Percentiles rank a stretch among this genome's conserved stretches.
These are phyloP conservation scores for Aspergillus unguis DNA, from an alignment of 2,329 filamentous ascomycete species.

Conservation along the genomic window DNA sequence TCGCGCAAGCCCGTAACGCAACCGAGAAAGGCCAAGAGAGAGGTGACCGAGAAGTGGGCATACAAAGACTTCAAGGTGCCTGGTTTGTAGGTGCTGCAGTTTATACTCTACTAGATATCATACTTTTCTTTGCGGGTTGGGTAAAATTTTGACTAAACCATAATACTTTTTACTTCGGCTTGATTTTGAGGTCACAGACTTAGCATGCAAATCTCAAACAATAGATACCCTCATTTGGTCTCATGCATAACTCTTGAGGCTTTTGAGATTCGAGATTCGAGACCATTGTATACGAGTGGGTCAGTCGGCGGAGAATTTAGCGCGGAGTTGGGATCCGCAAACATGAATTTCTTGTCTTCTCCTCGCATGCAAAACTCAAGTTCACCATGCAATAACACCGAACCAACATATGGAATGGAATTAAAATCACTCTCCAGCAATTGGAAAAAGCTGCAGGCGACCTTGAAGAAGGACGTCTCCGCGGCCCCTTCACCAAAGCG, in stretches of 20 bases:
- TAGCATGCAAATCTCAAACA: not conserved
- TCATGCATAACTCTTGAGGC: not conserved
- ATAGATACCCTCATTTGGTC: not conserved
- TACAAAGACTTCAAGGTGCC: slow-evolving; percentile 84
- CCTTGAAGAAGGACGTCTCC: slow-evolving; percentile 35
- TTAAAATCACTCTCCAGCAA: slow-evolving; percentile 46
- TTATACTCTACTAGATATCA: slow-evolving; percentile 11
- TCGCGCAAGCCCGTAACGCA: slow-evolving; percentile 73
- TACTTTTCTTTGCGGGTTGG: slow-evolving; percentile 4
- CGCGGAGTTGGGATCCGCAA: slow-evolving; percentile 17
- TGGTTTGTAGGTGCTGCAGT: slow-evolving; percentile 20
- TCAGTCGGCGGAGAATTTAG: slow-evolving; percentile 19
- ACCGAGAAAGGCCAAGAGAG: slow-evolving; percentile 75
- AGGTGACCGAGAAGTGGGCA: slow-evolving; percentile 91
- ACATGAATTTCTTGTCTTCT: slow-evolving; percentile 19
- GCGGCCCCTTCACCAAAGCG: slow-evolving; percentile 27
- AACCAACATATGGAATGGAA: slow-evolving; percentile 38
- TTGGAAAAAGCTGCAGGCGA: slow-evolving; percentile 50
- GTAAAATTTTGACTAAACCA: slow-evolving; percentile 3
- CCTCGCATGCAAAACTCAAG: not conserved
- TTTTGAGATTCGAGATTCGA: not conserved
- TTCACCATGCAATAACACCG: slow-evolving; percentile 23
- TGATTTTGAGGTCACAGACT: too few relatives aligned
- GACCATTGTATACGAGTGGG: slow-evolving; percentile 12
- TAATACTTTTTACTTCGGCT: not conserved